phyloP scores from a whole-genome alignment of 192 early-diverging fungal species.

The Backusella psychrophila region DNA sequence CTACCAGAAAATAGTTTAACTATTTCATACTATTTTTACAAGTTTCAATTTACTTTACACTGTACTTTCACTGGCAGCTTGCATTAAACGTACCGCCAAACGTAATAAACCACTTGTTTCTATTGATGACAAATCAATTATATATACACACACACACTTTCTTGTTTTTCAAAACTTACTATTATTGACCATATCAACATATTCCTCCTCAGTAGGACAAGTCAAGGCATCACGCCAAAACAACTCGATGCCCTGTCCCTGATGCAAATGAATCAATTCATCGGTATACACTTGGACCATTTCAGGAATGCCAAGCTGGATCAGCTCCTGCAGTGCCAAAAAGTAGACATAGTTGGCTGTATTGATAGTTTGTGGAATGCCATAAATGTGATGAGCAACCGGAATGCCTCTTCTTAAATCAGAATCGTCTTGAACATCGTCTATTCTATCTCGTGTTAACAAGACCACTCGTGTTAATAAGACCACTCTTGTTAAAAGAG shows the following conservation, averaged over 20 bases:
- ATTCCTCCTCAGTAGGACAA: constrained; percentile 85
- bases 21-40: not conserved
- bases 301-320: constrained; percentile 58
- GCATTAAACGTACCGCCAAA: constrained; percentile 87
- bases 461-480: too few relatives aligned
- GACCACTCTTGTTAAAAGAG: too few relatives aligned
- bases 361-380: constrained; percentile 90
- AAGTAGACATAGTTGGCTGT: constrained; percentile 97
- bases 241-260: constrained; percentile 94
- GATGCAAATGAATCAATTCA: constrained; percentile 86
- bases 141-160: too few relatives aligned
- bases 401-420: constrained; percentile 80
- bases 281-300: constrained; percentile 84
- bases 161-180: constrained; percentile 44
- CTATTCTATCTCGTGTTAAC: constrained; percentile 55
- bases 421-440: constrained; percentile 96
- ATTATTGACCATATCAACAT: constrained; percentile 82
- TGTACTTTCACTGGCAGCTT: constrained; percentile 21
- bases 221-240: constrained; percentile 82
- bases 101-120: constrained; percentile 86
- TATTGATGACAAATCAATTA: constrained; percentile 13
- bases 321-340: constrained; percentile 75
- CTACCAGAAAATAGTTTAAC: constrained; percentile 9
- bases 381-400: constrained; percentile 96
- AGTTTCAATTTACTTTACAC: constrained; percentile 36